Percentiles rank a stretch among this genome's conserved stretches.
phyloP scores from a whole-genome alignment of 2,329 filamentous ascomycete genomes.

The Dendryphion nanum region DNA sequence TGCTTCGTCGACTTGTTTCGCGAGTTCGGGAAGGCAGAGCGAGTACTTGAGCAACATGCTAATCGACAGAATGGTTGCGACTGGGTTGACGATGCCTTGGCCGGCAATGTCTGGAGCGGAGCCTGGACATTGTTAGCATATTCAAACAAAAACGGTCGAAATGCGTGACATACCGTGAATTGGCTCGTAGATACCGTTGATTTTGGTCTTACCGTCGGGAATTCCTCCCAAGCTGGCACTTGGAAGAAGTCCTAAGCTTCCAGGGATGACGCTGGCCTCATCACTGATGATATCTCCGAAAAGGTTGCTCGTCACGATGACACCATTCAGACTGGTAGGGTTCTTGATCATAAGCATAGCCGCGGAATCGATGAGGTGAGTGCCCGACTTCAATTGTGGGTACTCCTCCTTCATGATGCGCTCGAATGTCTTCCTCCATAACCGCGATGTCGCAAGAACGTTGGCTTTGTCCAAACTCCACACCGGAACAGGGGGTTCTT shows the following conservation, averaged over 20 bases:
- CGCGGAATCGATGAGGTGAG: constrained; percentile 94
- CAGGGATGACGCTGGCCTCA: constrained; percentile 92
- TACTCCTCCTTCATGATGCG: constrained; percentile 88
- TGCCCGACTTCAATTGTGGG: constrained; percentile 76
- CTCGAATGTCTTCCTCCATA: constrained; percentile 85
- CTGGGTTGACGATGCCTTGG: constrained; percentile 85
- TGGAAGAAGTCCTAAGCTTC: constrained; percentile 82
- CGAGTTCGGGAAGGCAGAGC: constrained; percentile 73
- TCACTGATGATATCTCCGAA: constrained; percentile 97
- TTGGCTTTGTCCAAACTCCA: constrained; percentile 96
- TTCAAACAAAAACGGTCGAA: background rate
- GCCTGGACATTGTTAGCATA: constrained; percentile 48
- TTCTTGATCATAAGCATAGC: constrained; percentile 98
- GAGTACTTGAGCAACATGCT: constrained; percentile 98
- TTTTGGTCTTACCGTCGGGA: constrained; percentile 78
- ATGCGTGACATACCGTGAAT: constrained; percentile 70
- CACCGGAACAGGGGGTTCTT: constrained; percentile 73
- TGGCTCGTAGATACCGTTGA: constrained; percentile 96
- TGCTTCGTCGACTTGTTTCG: constrained; percentile 75
- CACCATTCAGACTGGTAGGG: constrained; percentile 80
- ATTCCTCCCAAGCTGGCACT: constrained; percentile 84
- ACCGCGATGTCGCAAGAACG: constrained; percentile 81
- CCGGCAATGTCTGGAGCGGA: constrained; percentile 93
- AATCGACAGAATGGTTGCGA: constrained; percentile 87
- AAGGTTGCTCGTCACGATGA: constrained; percentile 89